Percentiles rank a stretch among this genome's conserved stretches.
These are phyloP conservation scores for Fraxinus sp. DNA, from an alignment of 305 asterid genomes.

Conservation along the genomic window DNA sequence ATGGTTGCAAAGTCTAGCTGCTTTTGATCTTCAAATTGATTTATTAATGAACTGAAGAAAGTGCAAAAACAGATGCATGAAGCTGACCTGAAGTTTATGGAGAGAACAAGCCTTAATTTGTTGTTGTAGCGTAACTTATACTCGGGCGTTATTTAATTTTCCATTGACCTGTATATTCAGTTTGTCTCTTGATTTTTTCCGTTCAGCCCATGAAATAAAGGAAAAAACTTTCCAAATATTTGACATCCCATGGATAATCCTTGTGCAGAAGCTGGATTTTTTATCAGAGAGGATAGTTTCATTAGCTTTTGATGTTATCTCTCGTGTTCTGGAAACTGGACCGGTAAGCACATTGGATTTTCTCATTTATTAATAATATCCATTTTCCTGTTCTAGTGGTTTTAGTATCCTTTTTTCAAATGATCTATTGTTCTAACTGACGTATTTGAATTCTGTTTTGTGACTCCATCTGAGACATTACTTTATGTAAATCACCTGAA, in stretches of 20 bases:
- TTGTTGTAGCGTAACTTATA: background rate
- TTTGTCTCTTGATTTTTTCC: conserved; percentile 15
- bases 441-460: background rate
- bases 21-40: background rate
- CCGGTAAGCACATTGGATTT: conserved; percentile 31
- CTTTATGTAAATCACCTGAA: conserved; percentile 10
- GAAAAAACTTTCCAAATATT: conserved; percentile 1
- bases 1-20: background rate
- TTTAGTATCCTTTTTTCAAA: background rate
- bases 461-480: conserved; percentile 14
- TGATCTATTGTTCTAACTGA: background rate
- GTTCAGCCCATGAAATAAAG: background rate
- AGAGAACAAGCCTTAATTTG: background rate
- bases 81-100: background rate
- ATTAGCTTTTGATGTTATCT: conserved; percentile 43
- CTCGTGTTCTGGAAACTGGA: conserved; percentile 45
- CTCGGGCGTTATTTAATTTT: background rate
- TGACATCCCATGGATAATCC: background rate
- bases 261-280: conserved; percentile 37
- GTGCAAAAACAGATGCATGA: background rate
- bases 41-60: background rate
- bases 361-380: background rate
- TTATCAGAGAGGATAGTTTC: conserved; percentile 41
- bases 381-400: conserved; percentile 6
- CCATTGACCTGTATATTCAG: background rate